Evolutionary conservation across 2,329 filamentous ascomycete genomes (phyloP).

Genomic region (Thelonectria discophora): DNA sequence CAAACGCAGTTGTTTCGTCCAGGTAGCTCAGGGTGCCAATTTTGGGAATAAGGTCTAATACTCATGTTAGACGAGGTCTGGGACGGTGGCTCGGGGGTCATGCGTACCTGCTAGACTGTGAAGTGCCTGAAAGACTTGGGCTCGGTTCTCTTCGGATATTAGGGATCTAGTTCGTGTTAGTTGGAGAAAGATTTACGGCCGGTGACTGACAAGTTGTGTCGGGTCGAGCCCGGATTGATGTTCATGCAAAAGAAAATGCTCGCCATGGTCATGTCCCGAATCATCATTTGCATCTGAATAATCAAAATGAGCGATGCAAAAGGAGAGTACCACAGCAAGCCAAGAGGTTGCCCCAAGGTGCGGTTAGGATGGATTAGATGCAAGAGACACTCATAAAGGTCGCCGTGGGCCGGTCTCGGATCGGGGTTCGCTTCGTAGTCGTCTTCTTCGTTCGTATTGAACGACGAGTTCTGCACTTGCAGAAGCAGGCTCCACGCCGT

Average conservation of each 20-base stretch:
- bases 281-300: conserved; percentile 29
- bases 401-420: conserved; percentile 21
- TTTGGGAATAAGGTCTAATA: conserved; percentile 21
- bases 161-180: conserved; percentile 11
- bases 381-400: conserved; percentile 22
- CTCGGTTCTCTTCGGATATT: conserved; percentile 23
- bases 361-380: conserved; percentile 23
- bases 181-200: neutral
- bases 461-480: conserved; percentile 19
- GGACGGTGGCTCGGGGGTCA: neutral
- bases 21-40: conserved; percentile 13
- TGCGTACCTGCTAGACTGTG: conserved; percentile 19
- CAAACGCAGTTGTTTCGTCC: conserved; percentile 14
- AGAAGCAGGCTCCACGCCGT: conserved; percentile 18
- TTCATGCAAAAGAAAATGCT: conserved; percentile 23
- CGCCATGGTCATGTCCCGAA: conserved; percentile 24
- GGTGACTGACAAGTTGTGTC: conserved; percentile 15
- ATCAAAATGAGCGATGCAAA: conserved; percentile 24
- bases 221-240: conserved; percentile 12
- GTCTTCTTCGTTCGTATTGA: conserved; percentile 26
- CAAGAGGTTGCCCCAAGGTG: conserved; percentile 12
- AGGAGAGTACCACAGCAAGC: conserved; percentile 23
- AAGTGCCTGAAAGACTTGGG: conserved; percentile 21
- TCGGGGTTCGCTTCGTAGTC: conserved; percentile 24
- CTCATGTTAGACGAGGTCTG: neutral